A percentile compares a stretch with the other conserved stretches of the same genome.
Evolutionary conservation across 805 yeast genomes (phyloP).

Genomic region (Zygoascus ofunaensis): DNA sequence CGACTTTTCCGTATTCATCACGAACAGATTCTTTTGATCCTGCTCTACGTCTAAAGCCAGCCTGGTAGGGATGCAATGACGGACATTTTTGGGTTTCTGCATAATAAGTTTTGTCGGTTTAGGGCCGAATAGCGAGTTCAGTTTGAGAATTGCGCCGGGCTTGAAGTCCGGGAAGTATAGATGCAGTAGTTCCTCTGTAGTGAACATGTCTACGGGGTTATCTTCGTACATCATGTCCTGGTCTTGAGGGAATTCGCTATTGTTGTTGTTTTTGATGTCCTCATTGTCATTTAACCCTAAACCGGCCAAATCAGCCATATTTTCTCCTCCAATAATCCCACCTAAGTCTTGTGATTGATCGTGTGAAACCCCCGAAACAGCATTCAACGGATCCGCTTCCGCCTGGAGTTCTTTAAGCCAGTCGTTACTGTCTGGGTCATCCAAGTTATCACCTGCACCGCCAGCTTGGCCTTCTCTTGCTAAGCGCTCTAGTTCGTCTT

Average conservation of each 20-base stretch:
- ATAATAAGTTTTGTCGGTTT: conserved; percentile 46
- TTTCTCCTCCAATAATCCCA: neutral
- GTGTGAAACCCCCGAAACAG: too few species aligned
- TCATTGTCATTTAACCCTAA: conserved; percentile 22
- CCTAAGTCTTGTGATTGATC: conserved; percentile 17
- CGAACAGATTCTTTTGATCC: conserved; percentile 51
- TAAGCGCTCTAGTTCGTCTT: conserved; percentile 12
- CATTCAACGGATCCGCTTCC: conserved; percentile 20
- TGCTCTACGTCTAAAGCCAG: conserved; percentile 50
- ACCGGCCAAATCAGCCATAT: neutral
- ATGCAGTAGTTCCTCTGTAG: conserved; percentile 16
- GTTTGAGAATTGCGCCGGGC: conserved; percentile 45
- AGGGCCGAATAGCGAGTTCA: conserved; percentile 60
- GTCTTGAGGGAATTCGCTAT: neutral
- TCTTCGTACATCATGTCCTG: neutral
- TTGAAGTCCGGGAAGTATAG: conserved; percentile 55
- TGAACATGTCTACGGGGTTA: neutral
- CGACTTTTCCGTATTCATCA: conserved; percentile 11
- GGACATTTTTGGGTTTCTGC: conserved; percentile 36
- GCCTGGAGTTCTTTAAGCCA: conserved; percentile 8
- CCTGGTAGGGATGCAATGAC: conserved; percentile 43
- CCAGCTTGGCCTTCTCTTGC: conserved; percentile 20
- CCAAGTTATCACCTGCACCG: conserved; percentile 29
- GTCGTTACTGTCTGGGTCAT: conserved; percentile 24
- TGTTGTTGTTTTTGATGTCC: conserved; percentile 22